These are phyloP conservation scores for Solanum paucissectum DNA, from an alignment of 257 asterid genomes.

Conservation along the genomic window DNA sequence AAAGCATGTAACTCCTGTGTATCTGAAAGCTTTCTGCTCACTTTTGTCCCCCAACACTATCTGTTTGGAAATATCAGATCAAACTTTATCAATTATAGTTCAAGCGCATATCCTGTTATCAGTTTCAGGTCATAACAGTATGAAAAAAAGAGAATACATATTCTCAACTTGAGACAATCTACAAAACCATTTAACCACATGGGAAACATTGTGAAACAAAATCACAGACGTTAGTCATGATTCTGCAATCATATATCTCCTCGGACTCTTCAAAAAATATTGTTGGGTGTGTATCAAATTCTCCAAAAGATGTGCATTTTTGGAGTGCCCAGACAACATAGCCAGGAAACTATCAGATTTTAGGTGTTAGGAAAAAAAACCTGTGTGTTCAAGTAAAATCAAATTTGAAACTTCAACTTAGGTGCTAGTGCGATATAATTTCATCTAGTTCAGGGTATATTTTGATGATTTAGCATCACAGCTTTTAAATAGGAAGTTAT, in stretches of 20 bases:
- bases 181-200: not conserved
- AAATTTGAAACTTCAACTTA: not conserved
- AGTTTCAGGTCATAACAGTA: not conserved
- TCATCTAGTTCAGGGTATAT: not conserved
- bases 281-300: not conserved
- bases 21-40: slow-evolving; percentile 74
- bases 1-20: slow-evolving; percentile 81
- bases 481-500: not conserved
- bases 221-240: not conserved
- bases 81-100: not conserved
- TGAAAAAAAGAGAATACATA: not conserved
- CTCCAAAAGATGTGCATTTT: not conserved
- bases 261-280: not conserved
- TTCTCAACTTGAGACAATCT: not conserved
- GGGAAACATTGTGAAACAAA: not conserved
- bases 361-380: not conserved
- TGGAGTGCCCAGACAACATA: not conserved
- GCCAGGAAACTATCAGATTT: not conserved
- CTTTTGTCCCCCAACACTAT: slow-evolving; percentile 86
- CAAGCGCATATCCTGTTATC: not conserved
- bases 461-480: not conserved
- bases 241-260: not conserved
- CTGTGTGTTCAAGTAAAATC: not conserved
- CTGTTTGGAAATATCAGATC: slow-evolving; percentile 26
- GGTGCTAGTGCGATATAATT: not conserved